phyloP scores from a whole-genome alignment of 768 basidiomycete genomes.

The Boletus edulis region DNA sequence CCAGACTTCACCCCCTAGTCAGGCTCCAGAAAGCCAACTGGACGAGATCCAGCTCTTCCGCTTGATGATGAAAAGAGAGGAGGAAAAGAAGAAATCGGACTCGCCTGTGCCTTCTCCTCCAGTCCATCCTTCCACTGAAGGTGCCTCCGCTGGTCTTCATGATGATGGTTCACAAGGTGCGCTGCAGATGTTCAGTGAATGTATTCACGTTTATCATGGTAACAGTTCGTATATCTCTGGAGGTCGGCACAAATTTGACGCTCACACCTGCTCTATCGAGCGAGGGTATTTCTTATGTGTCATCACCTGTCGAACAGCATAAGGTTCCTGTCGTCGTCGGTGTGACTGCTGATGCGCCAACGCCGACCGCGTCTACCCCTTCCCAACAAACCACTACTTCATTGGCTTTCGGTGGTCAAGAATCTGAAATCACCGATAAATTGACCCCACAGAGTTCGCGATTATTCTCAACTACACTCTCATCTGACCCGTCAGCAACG shows the following conservation, averaged over 20 bases:
- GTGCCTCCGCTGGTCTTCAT: conserved; percentile 1
- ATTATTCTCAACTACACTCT: conserved; percentile 34
- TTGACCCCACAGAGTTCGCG: conserved; percentile 32
- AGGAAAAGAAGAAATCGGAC: conserved; percentile 44
- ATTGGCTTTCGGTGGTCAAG: conserved; percentile 10
- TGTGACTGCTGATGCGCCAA: neutral
- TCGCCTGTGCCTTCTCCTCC: conserved; percentile 4
- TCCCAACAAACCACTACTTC: conserved; percentile 9
- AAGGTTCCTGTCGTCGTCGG: neutral
- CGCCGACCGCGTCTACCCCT: conserved; percentile 11
- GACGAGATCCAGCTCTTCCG: conserved; percentile 87
- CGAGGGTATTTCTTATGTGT: conserved; percentile 11
- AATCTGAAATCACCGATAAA: conserved; percentile 19
- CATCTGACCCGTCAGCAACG: conserved; percentile 18
- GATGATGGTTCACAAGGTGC: conserved; percentile 21
- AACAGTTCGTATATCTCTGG: conserved; percentile 9
- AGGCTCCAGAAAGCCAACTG: conserved; percentile 40
- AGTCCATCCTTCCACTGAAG: conserved; percentile 10
- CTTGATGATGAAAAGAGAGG: conserved; percentile 78
- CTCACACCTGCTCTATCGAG: conserved; percentile 2
- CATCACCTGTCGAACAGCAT: conserved; percentile 16
- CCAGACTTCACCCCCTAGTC: conserved; percentile 17
- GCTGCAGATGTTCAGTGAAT: neutral
- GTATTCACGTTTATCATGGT: conserved; percentile 11
- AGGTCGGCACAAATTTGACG: conserved; percentile 5